phyloP scores from a whole-genome alignment of 257 asterid species.

The Leptodermis oblonga region DNA sequence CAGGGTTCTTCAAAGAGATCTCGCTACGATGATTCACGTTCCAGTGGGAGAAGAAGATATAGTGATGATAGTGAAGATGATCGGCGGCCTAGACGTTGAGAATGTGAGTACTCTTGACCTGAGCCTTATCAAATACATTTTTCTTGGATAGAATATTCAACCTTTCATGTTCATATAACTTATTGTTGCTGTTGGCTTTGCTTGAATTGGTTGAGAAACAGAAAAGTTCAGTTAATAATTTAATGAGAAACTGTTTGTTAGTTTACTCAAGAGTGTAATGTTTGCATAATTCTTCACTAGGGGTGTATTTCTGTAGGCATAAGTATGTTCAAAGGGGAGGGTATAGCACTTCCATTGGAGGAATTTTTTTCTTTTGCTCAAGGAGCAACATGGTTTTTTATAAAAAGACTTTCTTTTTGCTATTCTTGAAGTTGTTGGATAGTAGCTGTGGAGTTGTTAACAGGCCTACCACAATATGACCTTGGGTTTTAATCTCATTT shows the following conservation, averaged over 20 bases:
- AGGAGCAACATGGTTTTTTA: too few relatives aligned
- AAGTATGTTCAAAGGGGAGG: too few relatives aligned
- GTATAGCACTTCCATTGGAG: too few relatives aligned
- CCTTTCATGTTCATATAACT: background rate
- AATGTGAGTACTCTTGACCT: background rate
- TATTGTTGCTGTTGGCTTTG: background rate
- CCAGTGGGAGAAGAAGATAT: slow-evolving; percentile 41
- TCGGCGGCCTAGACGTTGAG: slow-evolving; percentile 40
- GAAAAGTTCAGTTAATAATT: background rate
- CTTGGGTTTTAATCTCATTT: background rate
- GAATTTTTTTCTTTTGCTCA: too few relatives aligned
- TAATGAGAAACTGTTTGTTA: background rate
- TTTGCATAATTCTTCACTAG: too few relatives aligned
- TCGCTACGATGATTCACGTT: slow-evolving; percentile 49
- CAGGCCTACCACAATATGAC: too few relatives aligned
- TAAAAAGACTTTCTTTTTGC: too few relatives aligned
- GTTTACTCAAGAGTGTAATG: background rate
- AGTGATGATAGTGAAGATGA: slow-evolving; percentile 56
- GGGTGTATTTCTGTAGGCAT: too few relatives aligned
- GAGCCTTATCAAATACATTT: background rate
- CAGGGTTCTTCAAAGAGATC: slow-evolving; percentile 44
- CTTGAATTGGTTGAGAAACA: too few relatives aligned
- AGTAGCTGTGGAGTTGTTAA: background rate
- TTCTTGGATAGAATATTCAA: background rate
- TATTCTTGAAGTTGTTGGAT: background rate